phyloP scores from a whole-genome alignment of 1,284 basidiomycete species.

The Ceratorhiza oryzae-sativae region DNA sequence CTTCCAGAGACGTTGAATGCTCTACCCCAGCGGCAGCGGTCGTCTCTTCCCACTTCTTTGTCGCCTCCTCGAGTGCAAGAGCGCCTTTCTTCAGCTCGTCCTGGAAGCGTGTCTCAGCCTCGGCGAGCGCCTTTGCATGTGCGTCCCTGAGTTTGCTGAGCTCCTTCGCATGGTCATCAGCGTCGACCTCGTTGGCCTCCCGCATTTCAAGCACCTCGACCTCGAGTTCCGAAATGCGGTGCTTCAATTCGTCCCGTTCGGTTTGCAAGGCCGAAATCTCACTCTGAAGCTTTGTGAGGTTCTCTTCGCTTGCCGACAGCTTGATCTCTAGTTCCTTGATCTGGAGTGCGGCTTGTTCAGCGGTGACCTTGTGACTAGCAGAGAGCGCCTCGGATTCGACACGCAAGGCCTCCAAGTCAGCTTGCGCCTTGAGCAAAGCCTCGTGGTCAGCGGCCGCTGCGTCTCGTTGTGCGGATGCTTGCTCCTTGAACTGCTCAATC shows the following conservation, averaged over 20 bases:
- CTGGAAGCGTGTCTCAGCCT: conserved; percentile 57
- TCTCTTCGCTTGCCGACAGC: conserved; percentile 27
- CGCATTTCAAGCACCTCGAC: conserved; percentile 79
- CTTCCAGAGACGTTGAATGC: conserved; percentile 51
- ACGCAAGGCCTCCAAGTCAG: conserved; percentile 63
- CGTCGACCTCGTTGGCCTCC: conserved; percentile 69
- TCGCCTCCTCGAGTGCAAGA: conserved; percentile 58
- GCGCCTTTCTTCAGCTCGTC: conserved; percentile 56
- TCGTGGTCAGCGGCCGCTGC: conserved; percentile 66
- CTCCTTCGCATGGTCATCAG: conserved; percentile 63
- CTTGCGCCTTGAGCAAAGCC: conserved; percentile 67
- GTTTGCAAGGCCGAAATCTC: conserved; percentile 64
- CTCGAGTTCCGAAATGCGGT: conserved; percentile 79
- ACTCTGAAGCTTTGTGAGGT: conserved; percentile 43
- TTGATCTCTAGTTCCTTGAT: conserved; percentile 54
- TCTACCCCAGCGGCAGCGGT: conserved; percentile 53
- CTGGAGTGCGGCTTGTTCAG: conserved; percentile 58
- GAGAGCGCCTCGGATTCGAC: conserved; percentile 63
- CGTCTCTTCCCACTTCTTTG: conserved; percentile 56
- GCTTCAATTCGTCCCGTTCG: conserved; percentile 77
- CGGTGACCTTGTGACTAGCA: conserved; percentile 58
- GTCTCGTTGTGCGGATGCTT: conserved; percentile 54
- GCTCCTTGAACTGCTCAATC: conserved; percentile 58
- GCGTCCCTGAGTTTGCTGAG: conserved; percentile 59
- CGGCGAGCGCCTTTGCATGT: conserved; percentile 54